Evolutionary conservation across 1,284 basidiomycete species (phyloP).

Genomic region (Sporisorium scitamineum): DNA sequence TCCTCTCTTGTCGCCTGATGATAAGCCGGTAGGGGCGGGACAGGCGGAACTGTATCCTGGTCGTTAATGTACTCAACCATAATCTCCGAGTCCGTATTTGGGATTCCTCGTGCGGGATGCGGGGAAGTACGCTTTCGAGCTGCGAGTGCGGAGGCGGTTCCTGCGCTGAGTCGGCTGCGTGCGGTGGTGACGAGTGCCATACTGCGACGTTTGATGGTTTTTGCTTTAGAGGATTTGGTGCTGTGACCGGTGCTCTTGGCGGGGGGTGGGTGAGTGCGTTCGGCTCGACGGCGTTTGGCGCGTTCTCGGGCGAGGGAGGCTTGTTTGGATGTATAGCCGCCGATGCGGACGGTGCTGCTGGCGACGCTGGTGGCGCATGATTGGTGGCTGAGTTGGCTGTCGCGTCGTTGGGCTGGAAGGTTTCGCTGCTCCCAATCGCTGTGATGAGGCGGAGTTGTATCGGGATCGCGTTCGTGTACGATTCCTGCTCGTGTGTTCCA

Average conservation of each 20-base stretch:
- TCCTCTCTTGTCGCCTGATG: slow-evolving; percentile 24
- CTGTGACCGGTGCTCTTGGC: slow-evolving; percentile 33
- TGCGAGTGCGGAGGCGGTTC: slow-evolving; percentile 30
- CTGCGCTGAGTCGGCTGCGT: slow-evolving; percentile 28
- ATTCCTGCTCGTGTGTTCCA: slow-evolving; percentile 26
- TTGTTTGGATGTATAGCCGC: slow-evolving; percentile 33
- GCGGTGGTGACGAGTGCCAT: slow-evolving; percentile 35
- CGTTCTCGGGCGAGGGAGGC: slow-evolving; percentile 36
- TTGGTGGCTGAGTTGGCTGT: slow-evolving; percentile 23
- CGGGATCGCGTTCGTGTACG: slow-evolving; percentile 26
- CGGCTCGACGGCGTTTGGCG: slow-evolving; percentile 12
- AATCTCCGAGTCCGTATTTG: slow-evolving; percentile 12
- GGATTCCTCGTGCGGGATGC: slow-evolving; percentile 13
- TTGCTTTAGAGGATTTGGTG: slow-evolving; percentile 16
- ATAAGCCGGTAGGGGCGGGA: slow-evolving; percentile 41
- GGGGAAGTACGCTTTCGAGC: slow-evolving; percentile 17
- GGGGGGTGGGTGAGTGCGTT: slow-evolving; percentile 21
- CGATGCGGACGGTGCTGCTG: slow-evolving; percentile 40
- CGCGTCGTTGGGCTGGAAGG: slow-evolving; percentile 9
- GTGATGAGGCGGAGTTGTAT: neutral
- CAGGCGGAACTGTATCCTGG: slow-evolving; percentile 16
- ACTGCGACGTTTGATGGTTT: slow-evolving; percentile 28
- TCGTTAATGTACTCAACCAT: slow-evolving; percentile 34
- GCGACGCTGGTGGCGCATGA: slow-evolving; percentile 26
- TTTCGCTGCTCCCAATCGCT: slow-evolving; percentile 16